Evolutionary conservation across 257 asterid species (phyloP).

Genomic region (Nicotiana paniculata): DNA sequence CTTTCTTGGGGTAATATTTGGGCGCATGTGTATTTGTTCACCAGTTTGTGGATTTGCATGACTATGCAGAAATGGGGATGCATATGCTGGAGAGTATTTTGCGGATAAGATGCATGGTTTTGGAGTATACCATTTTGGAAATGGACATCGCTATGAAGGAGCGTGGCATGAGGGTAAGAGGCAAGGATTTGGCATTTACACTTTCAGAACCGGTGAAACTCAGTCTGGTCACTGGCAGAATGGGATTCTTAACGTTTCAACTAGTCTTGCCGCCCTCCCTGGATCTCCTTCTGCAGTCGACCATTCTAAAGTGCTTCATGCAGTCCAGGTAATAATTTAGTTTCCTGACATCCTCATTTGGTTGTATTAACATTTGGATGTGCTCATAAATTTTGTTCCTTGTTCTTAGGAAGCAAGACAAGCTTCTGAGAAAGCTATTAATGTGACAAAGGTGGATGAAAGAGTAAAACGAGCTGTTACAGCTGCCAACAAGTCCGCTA

Average conservation of each 20-base stretch:
- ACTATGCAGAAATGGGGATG: constrained; percentile 60
- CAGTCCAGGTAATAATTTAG: constrained; percentile 49
- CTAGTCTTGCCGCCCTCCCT: background rate
- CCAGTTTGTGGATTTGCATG: background rate
- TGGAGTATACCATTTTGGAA: constrained; percentile 64
- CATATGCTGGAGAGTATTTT: constrained; percentile 71
- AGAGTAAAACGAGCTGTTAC: constrained; percentile 35
- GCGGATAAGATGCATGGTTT: constrained; percentile 79
- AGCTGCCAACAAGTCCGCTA: constrained; percentile 43
- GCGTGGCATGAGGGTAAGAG: constrained; percentile 88
- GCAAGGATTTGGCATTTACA: constrained; percentile 68
- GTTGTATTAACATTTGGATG: background rate
- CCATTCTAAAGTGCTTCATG: constrained; percentile 46
- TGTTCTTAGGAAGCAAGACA: constrained; percentile 34
- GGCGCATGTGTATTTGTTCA: background rate
- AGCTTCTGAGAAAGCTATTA: constrained; percentile 30
- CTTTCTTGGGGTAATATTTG: background rate
- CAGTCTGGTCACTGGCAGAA: constrained; percentile 71
- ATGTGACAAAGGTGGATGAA: constrained; percentile 26
- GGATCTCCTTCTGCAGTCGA: constrained; percentile 25
- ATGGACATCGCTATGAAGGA: constrained; percentile 74
- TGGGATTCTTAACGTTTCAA: constrained; percentile 42
- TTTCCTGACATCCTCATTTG: background rate
- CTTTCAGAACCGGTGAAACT: constrained; percentile 59
- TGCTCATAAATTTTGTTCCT: constrained; percentile 2